These are phyloP conservation scores for Tetrapisispora phaffii DNA, from an alignment of 805 yeast species.

Conservation along the genomic window DNA sequence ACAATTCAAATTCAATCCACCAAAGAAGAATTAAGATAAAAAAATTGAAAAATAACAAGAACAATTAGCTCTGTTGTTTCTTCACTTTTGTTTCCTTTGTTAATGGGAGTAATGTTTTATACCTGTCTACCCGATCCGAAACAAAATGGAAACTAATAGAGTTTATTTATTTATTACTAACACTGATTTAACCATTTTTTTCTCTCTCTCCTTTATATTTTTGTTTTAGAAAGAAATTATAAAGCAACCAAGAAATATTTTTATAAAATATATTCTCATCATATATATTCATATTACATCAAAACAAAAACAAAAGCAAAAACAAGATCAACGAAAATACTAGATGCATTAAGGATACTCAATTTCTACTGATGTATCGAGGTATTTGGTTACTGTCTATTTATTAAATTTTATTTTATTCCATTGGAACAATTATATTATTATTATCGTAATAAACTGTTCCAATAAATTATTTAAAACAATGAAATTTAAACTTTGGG, in stretches of 20 bases:
- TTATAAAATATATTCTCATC: conserved; percentile 2
- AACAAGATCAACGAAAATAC: not conserved
- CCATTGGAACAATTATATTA: not conserved
- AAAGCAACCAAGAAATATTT: not conserved
- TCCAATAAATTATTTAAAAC: not conserved
- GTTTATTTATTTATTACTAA: not conserved
- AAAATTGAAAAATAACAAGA: not conserved
- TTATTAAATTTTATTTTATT: not conserved
- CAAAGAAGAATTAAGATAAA: conserved; percentile 36
- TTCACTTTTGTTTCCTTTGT: not conserved
- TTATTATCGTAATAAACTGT: not conserved
- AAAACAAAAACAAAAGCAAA: not conserved
- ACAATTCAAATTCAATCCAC: conserved; percentile 87
- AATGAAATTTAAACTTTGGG: not conserved
- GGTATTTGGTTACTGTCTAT: not conserved
- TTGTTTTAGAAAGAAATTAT: not conserved
- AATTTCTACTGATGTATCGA: not conserved
- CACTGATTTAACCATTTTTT: not conserved
- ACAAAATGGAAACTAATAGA: too few relatives aligned
- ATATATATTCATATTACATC: conserved; percentile 4
- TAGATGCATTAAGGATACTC: not conserved
- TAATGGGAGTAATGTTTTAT: too few relatives aligned
- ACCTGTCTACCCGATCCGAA: too few relatives aligned
- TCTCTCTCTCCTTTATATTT: too few relatives aligned
- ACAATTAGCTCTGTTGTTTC: not conserved